Conservation (phyloP, 1,284 basidiomycete species). For the Ustilago lituana region DNA sequence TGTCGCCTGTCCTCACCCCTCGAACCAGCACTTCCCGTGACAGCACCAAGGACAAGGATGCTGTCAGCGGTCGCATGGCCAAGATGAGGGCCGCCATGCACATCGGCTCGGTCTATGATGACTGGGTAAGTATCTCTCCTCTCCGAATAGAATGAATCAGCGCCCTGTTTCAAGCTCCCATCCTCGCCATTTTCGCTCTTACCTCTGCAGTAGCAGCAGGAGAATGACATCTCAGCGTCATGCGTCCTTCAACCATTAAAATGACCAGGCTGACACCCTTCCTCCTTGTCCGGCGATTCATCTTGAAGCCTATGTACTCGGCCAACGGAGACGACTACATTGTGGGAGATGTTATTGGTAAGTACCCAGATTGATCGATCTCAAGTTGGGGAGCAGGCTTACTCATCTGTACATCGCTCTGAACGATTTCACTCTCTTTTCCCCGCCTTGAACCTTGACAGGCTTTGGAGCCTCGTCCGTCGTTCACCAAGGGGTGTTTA, state of each 20-base stretch:
- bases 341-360: constrained; percentile 58
- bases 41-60: constrained; percentile 28
- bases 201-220: too few relatives aligned
- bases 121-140: constrained; percentile 71
- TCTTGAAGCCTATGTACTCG: constrained; percentile 38
- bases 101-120: constrained; percentile 81
- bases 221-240: too few relatives aligned
- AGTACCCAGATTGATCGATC: background rate
- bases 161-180: too few relatives aligned
- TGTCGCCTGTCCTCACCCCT: constrained; percentile 21
- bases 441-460: too few relatives aligned
- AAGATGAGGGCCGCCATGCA: constrained; percentile 68
- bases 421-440: too few relatives aligned
- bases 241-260: too few relatives aligned
- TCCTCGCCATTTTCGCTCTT: too few relatives aligned
- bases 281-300: background rate
- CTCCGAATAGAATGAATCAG: too few relatives aligned
- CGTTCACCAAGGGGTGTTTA: constrained; percentile 80
- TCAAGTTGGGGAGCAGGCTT: too few relatives aligned
- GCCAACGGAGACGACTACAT: constrained; percentile 56
- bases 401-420: too few relatives aligned
- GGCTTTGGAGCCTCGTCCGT: constrained; percentile 88
- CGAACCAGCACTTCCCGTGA: constrained; percentile 30
- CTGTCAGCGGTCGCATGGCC: constrained; percentile 15
- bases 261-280: constrained; percentile 2